phyloP scores from a whole-genome alignment of 257 asterid species.

The Anisodus tanguticus region DNA sequence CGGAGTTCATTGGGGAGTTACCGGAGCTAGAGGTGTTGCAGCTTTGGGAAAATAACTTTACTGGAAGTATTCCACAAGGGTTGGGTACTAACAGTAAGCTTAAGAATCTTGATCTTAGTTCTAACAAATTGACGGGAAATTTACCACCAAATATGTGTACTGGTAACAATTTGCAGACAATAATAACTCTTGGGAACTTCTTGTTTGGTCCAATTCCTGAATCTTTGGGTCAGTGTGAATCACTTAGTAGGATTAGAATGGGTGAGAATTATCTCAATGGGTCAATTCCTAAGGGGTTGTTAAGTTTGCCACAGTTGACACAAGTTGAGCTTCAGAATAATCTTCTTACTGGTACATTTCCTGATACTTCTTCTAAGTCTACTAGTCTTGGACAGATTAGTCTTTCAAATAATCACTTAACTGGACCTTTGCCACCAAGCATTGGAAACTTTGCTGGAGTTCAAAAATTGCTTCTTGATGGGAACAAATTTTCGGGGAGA shows the following conservation, averaged over 20 bases:
- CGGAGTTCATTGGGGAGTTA: slow-evolving; percentile 76
- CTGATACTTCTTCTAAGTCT: slow-evolving; percentile 52
- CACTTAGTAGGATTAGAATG: slow-evolving; percentile 81
- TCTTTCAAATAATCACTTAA: slow-evolving; percentile 75
- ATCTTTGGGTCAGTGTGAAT: slow-evolving; percentile 71
- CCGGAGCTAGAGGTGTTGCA: slow-evolving; percentile 83
- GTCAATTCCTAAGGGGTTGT: slow-evolving; percentile 75
- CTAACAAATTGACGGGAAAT: slow-evolving; percentile 85
- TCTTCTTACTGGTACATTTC: slow-evolving; percentile 74
- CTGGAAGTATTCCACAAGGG: slow-evolving; percentile 81
- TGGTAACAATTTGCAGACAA: slow-evolving; percentile 65
- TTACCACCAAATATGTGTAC: slow-evolving; percentile 73
- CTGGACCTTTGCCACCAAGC: slow-evolving; percentile 79
- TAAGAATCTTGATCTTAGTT: slow-evolving; percentile 70
- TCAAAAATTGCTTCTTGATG: slow-evolving; percentile 95
- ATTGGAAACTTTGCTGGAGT: slow-evolving; percentile 78
- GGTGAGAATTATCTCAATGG: slow-evolving; percentile 89
- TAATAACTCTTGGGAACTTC: slow-evolving; percentile 84
- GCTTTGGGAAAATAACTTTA: slow-evolving; percentile 93
- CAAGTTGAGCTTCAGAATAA: slow-evolving; percentile 93
- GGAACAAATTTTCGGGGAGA: slow-evolving; percentile 77
- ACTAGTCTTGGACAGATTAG: slow-evolving; percentile 76
- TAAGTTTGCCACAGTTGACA: slow-evolving; percentile 73
- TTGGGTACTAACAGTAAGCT: slow-evolving; percentile 76
- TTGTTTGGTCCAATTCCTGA: slow-evolving; percentile 85